phyloP scores from a whole-genome alignment of 164 flowering plant genomes.

The Hamamelis virginiana region DNA sequence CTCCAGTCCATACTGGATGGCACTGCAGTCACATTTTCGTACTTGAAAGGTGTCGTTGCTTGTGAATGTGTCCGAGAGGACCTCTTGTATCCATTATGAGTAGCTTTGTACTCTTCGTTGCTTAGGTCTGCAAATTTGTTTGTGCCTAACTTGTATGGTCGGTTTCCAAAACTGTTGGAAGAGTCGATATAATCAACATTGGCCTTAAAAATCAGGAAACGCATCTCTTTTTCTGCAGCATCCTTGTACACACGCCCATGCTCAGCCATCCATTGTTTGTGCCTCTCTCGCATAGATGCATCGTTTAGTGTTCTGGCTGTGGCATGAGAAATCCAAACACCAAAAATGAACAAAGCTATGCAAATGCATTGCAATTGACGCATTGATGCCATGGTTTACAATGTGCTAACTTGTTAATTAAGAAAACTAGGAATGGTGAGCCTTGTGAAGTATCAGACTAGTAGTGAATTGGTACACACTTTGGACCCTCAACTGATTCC shows the following conservation, averaged over 20 bases:
- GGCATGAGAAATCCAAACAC: no score
- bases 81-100: neutral
- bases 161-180: neutral
- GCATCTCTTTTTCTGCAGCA: no score
- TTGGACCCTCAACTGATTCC: no score
- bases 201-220: conserved; percentile 4
- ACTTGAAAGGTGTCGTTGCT: neutral
- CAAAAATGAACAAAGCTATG: no score
- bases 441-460: no score
- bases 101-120: conserved; percentile 6
- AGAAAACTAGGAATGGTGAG: no score
- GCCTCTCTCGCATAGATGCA: neutral
- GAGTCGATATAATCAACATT: conserved; percentile 8
- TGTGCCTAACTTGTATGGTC: conserved; percentile 1
- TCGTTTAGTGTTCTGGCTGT: neutral
- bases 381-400: no score
- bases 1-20: conserved; percentile 12
- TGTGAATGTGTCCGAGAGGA: neutral
- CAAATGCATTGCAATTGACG: no score
- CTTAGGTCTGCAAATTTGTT: conserved; percentile 15
- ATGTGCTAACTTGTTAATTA: no score
- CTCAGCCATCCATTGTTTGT: neutral
- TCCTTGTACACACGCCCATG: no score
- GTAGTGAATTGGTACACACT: no score
- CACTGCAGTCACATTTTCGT: neutral